Percentiles rank a stretch among this genome's conserved stretches.
phyloP scores from a whole-genome alignment of 2,329 filamentous ascomycete genomes.

The Aspergillus pseudotamarii region DNA sequence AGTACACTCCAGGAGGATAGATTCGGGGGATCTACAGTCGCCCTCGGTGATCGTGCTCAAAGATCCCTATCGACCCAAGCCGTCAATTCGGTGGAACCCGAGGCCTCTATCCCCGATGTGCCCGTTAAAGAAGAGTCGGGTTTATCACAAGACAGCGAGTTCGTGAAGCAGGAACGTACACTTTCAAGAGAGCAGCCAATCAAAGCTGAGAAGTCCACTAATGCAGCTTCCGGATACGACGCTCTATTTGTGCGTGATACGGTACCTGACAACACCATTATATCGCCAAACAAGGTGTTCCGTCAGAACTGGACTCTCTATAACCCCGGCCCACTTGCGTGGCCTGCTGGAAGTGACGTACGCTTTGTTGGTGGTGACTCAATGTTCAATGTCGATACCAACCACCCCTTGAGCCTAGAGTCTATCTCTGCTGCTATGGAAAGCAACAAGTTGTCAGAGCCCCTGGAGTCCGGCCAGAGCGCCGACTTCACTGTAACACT shows the following conservation, averaged over 20 bases:
- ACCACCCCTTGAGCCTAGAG: conserved; percentile 74
- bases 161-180: conserved; percentile 44
- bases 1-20: conserved; percentile 79
- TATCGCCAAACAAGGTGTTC: conserved; percentile 73
- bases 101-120: conserved; percentile 10
- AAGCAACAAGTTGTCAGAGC: conserved; percentile 73
- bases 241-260: conserved; percentile 77
- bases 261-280: conserved; percentile 73
- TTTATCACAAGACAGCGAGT: conserved; percentile 29
- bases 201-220: conserved; percentile 38
- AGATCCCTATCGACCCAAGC: conserved; percentile 47
- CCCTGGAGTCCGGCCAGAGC: conserved; percentile 73
- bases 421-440: conserved; percentile 79
- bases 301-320: conserved; percentile 89
- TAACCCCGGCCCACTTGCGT: conserved; percentile 76
- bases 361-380: conserved; percentile 92
- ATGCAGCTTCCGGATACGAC: conserved; percentile 41
- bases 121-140: conserved; percentile 4
- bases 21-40: conserved; percentile 64
- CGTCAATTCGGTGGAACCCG: conserved; percentile 52
- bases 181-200: conserved; percentile 31
- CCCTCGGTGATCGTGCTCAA: conserved; percentile 68
- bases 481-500: conserved; percentile 81
- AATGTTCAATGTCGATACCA: conserved; percentile 88
- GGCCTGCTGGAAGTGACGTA: conserved; percentile 88